Evolutionary conservation across 495 filamentous ascomycete genomes (phyloP).

Genomic region (Xylaria longipes): DNA sequence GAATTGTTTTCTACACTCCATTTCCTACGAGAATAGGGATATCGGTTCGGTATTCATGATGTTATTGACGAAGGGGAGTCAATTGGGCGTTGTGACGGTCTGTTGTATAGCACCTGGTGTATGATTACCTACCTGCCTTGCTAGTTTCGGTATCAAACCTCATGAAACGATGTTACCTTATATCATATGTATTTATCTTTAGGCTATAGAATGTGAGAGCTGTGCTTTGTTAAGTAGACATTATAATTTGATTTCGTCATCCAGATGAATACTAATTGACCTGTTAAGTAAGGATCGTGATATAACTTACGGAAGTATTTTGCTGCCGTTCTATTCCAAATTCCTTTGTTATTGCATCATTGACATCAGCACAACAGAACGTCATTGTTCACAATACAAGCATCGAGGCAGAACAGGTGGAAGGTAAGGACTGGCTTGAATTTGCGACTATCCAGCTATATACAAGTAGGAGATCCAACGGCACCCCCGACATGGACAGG

Average conservation of each 20-base stretch:
- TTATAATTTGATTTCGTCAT: background rate
- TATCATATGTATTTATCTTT: background rate
- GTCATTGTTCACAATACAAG: conserved; percentile 3
- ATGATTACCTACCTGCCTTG: conserved; percentile 18
- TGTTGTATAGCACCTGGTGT: conserved; percentile 19
- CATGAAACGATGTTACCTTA: background rate
- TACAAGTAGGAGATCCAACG: conserved; percentile 34
- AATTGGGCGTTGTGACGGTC: conserved; percentile 9
- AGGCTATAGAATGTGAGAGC: background rate
- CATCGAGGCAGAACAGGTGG: conserved; percentile 10
- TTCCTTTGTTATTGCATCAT: background rate
- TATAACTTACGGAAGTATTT: background rate
- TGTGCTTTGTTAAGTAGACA: background rate
- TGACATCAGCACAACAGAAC: background rate
- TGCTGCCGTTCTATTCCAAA: background rate
- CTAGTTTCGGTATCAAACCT: background rate
- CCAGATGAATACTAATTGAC: background rate
- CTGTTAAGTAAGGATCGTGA: background rate
- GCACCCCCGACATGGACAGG: conserved; percentile 30
- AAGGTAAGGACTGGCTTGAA: conserved; percentile 41
- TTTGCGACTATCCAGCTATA: conserved; percentile 38
- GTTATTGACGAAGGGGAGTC: background rate
- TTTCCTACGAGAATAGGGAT: background rate
- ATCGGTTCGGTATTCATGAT: conserved; percentile 2
- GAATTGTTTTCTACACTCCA: background rate